phyloP scores from a whole-genome alignment of 805 yeast species.

The Hanseniaspora singularis region DNA sequence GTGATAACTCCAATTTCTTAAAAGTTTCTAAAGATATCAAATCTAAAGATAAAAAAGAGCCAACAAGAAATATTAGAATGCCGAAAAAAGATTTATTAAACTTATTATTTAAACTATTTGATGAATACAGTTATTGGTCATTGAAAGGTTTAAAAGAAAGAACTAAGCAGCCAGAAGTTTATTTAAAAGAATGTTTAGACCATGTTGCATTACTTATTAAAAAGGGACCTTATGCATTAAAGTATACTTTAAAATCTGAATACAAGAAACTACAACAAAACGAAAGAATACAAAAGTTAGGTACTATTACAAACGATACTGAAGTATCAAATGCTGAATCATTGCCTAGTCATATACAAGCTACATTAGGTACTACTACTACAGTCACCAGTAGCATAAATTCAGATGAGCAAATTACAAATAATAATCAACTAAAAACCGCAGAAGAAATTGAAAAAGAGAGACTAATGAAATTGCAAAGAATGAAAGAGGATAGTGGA shows the following conservation, averaged over 20 bases:
- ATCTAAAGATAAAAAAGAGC: slow-evolving; percentile 28
- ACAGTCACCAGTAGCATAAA: background rate
- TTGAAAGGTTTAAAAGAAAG: slow-evolving; percentile 87
- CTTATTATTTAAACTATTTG: slow-evolving; percentile 75
- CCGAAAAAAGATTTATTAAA: slow-evolving; percentile 86
- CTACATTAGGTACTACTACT: slow-evolving; percentile 15
- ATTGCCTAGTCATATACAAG: background rate
- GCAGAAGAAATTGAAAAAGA: slow-evolving; percentile 11
- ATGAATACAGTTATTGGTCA: slow-evolving; percentile 93
- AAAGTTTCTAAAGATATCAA: slow-evolving; percentile 38
- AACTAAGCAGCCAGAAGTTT: slow-evolving; percentile 90
- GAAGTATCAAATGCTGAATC: slow-evolving; percentile 19
- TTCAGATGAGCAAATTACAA: slow-evolving; percentile 14
- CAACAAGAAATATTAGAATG: slow-evolving; percentile 82
- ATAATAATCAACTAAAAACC: slow-evolving; percentile 13
- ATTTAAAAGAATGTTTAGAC: slow-evolving; percentile 80
- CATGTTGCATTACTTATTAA: slow-evolving; percentile 79
- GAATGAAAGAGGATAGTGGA: slow-evolving; percentile 50
- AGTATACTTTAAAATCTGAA: slow-evolving; percentile 81
- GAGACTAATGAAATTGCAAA: slow-evolving; percentile 54
- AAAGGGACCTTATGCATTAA: slow-evolving; percentile 91
- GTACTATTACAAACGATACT: slow-evolving; percentile 32
- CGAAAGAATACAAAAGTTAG: slow-evolving; percentile 56
- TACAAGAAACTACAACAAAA: slow-evolving; percentile 68
- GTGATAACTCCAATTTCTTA: slow-evolving; percentile 59